phyloP scores from a whole-genome alignment of 352 stramenopile genomes.

The Thalassiosira exigua region DNA sequence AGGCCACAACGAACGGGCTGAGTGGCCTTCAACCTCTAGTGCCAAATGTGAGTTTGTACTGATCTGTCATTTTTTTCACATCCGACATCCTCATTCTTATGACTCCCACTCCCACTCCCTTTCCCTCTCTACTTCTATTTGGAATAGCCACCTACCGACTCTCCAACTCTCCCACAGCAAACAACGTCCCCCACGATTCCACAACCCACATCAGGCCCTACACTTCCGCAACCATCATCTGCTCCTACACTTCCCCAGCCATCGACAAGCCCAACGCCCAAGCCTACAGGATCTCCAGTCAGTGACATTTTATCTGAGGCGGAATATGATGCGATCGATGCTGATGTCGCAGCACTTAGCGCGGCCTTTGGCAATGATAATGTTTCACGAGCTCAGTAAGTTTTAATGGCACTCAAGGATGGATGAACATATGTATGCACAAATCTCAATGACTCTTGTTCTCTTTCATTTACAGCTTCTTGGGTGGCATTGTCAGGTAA shows the following conservation, averaged over 20 bases:
- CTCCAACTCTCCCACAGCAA: neutral
- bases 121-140: neutral
- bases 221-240: neutral
- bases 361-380: neutral
- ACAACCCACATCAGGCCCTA: neutral
- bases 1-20: conserved; percentile 49
- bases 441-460: no score
- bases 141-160: no score
- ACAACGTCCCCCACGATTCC: neutral
- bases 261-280: neutral
- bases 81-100: neutral
- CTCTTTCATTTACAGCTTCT: conserved; percentile 11
- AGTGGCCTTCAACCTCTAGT: conserved; percentile 9
- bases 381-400: neutral
- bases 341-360: conserved; percentile 16
- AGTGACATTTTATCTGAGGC: neutral
- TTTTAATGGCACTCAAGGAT: neutral
- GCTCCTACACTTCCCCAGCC: neutral
- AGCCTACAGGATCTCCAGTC: neutral
- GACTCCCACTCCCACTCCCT: neutral
- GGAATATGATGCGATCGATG: conserved; percentile 30
- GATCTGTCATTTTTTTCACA: neutral
- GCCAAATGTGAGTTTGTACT: neutral
- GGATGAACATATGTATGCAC: no score
- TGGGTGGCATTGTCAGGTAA: conserved; percentile 3